A percentile compares a stretch with the other conserved stretches of the same genome.
Conservation (phyloP, 2,329 filamentous ascomycete genomes). For the Aspergillus sp. region DNA sequence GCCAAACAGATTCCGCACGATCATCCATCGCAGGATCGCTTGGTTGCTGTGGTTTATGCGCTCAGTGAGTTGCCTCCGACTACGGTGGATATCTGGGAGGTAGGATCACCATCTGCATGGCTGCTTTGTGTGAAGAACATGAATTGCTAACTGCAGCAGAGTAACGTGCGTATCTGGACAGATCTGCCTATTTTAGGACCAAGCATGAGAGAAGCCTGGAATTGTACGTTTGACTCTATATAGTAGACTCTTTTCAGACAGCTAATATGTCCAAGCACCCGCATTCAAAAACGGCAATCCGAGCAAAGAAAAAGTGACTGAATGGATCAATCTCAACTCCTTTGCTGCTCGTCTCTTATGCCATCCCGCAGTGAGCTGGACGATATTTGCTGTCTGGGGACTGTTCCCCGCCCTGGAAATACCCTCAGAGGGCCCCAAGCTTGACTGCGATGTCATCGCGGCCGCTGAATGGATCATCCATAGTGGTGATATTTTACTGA, state of each 20-base stretch:
- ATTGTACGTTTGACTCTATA: neutral
- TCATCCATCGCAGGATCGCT: conserved; percentile 4
- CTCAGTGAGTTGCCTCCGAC: conserved; percentile 3
- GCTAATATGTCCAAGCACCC: neutral
- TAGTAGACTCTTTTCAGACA: no score
- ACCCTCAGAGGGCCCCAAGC: neutral
- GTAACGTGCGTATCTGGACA: conserved; percentile 1
- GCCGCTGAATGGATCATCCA: conserved; percentile 7
- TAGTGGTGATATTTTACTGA: conserved; percentile 1
- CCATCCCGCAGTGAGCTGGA: neutral
- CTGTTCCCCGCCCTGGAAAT: conserved; percentile 6
- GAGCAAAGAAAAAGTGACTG: neutral
- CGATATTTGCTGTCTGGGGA: conserved; percentile 6
- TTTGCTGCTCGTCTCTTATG: conserved; percentile 8
- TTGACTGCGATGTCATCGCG: conserved; percentile 1
- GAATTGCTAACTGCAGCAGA: neutral
- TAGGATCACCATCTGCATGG: neutral
- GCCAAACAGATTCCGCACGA: conserved; percentile 7
- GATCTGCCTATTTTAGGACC: conserved; percentile 10
- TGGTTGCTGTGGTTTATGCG: conserved; percentile 5
- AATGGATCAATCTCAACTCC: conserved; percentile 8
- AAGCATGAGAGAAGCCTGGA: conserved; percentile 7
- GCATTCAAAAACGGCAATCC: neutral
- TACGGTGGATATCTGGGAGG: conserved; percentile 7
- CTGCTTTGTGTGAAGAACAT: neutral